A percentile compares a stretch with the other conserved stretches of the same genome.
Conservation (phyloP, 176 grass and related monocot genomes). For the Musa acuminata region DNA sequence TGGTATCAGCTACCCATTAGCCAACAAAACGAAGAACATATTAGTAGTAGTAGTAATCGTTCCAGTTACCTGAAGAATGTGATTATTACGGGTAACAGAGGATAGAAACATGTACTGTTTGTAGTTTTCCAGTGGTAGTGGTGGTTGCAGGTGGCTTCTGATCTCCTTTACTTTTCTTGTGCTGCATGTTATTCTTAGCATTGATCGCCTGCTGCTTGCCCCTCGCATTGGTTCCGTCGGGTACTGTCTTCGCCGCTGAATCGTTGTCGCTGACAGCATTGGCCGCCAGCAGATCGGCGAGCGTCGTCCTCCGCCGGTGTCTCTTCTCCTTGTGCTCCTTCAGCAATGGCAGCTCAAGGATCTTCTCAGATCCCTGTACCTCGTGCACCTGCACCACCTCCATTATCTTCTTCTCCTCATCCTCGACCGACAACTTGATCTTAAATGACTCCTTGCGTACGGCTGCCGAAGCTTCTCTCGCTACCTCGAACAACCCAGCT, state of each 20-base stretch:
- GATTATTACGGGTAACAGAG: too few species aligned
- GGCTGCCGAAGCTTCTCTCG: background rate
- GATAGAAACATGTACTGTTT: too few species aligned
- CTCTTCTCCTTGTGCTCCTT: background rate
- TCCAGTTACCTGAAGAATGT: too few species aligned
- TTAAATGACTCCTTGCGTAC: background rate
- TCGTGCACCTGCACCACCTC: background rate
- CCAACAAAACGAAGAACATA: background rate
- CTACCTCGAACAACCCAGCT: background rate
- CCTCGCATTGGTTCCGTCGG: background rate
- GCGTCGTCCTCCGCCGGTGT: background rate
- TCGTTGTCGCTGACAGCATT: background rate
- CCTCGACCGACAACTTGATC: conserved; percentile 1
- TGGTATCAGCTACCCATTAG: conserved; percentile 8
- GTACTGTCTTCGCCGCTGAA: background rate
- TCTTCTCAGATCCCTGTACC: background rate
- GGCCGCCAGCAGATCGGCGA: background rate
- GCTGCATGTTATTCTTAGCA: background rate
- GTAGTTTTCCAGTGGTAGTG: background rate
- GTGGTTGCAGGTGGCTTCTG: background rate
- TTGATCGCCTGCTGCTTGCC: background rate
- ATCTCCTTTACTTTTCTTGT: background rate
- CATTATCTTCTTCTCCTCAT: conserved; percentile 3
- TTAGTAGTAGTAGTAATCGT: background rate
- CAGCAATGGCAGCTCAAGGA: conserved; percentile 4